Conservation (phyloP, 2,329 filamentous ascomycete species). For the Ophiostoma novo-ulmi region DNA sequence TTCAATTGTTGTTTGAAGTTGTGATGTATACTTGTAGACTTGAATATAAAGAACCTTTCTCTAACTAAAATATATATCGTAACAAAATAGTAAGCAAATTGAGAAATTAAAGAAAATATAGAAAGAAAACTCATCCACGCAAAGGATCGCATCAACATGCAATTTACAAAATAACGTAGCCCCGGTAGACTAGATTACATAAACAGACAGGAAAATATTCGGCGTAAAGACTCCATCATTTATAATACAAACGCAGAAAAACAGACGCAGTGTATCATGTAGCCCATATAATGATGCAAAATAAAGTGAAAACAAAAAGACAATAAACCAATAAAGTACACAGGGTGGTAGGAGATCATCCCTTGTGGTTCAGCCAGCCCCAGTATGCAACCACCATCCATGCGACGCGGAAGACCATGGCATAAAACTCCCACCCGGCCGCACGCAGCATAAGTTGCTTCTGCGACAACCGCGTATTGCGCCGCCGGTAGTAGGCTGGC, state of each 20-base stretch:
- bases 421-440: conserved; percentile 56
- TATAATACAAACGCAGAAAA: neutral
- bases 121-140: no score
- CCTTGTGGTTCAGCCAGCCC: conserved; percentile 60
- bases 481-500: conserved; percentile 31
- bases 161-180: neutral
- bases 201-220: neutral
- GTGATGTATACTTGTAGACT: neutral
- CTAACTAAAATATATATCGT: neutral
- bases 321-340: neutral
- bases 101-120: neutral
- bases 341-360: conserved; percentile 30
- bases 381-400: conserved; percentile 62
- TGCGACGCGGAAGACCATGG: conserved; percentile 56
- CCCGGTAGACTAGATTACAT: neutral
- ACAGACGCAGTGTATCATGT: neutral
- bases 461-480: conserved; percentile 34
- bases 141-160: neutral
- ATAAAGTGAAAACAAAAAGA: neutral
- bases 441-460: conserved; percentile 13
- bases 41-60: neutral
- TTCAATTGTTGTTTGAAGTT: neutral
- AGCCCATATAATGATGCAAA: neutral
- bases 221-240: no score
- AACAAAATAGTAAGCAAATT: neutral